These are phyloP conservation scores for Biscutella auriculata DNA, from an alignment of 441 rosid species.

Conservation along the genomic window DNA sequence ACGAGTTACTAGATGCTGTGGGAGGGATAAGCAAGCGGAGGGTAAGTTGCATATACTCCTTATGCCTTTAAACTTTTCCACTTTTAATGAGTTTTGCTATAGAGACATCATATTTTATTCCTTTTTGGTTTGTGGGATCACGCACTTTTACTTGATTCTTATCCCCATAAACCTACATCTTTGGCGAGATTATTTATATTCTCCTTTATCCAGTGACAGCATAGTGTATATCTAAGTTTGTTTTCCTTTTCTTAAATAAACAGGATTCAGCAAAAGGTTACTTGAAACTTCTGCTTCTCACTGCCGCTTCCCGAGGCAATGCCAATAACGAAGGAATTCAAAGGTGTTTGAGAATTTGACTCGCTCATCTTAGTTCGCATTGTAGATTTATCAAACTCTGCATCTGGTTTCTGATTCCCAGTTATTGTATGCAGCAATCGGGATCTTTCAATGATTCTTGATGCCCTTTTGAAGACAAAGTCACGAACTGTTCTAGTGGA, in stretches of 20 bases:
- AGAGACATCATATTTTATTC: neutral
- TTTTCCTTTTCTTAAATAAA: constrained; percentile 6
- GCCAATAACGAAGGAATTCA: constrained; percentile 83
- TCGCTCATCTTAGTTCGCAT: constrained; percentile 5
- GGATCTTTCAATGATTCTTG: constrained; percentile 97
- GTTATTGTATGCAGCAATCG: constrained; percentile 60
- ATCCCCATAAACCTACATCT: neutral
- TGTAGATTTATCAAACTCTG: constrained; percentile 23
- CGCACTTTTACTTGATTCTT: neutral
- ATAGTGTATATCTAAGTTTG: neutral
- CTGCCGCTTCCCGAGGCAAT: constrained; percentile 67
- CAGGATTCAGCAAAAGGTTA: constrained; percentile 93
- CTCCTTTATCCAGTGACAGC: neutral
- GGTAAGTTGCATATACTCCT: constrained; percentile 34
- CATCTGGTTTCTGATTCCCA: constrained; percentile 16
- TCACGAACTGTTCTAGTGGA: constrained; percentile 69
- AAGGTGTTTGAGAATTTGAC: constrained; percentile 38
- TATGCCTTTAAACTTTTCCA: too few species aligned
- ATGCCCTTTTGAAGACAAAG: constrained; percentile 89
- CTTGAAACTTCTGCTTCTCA: constrained; percentile 90
- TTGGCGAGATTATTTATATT: neutral
- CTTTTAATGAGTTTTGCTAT: neutral
- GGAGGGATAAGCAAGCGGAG: constrained; percentile 94
- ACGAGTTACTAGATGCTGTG: constrained; percentile 81
- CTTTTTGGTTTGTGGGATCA: neutral